These are phyloP conservation scores for Alternaria postmessia DNA, from an alignment of 2,329 filamentous ascomycete species.

Conservation along the genomic window DNA sequence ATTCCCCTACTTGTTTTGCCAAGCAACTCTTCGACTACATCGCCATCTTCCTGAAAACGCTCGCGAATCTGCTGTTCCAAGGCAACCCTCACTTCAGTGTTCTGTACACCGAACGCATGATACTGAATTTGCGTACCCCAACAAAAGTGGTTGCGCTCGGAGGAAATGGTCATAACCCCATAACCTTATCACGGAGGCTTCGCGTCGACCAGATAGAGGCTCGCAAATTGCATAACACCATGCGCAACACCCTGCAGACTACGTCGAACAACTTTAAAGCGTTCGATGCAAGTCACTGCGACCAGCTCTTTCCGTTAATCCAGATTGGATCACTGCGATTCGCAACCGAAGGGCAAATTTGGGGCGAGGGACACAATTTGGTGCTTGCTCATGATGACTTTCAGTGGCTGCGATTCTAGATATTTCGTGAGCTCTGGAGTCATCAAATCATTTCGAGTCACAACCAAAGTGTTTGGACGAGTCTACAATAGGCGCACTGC, in stretches of 20 bases:
- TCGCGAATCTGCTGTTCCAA: slow-evolving; percentile 34
- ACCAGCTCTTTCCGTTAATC: slow-evolving; percentile 36
- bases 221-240: slow-evolving; percentile 29
- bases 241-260: slow-evolving; percentile 38
- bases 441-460: not conserved
- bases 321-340: slow-evolving; percentile 40
- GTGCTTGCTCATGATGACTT: slow-evolving; percentile 42
- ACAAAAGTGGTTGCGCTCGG: slow-evolving; percentile 28
- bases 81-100: slow-evolving; percentile 32
- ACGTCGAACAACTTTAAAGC: slow-evolving; percentile 37
- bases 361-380: slow-evolving; percentile 42
- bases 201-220: slow-evolving; percentile 31
- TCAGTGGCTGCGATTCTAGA: slow-evolving; percentile 39
- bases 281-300: slow-evolving; percentile 35
- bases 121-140: slow-evolving; percentile 39
- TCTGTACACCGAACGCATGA: slow-evolving; percentile 38
- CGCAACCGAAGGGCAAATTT: slow-evolving; percentile 36
- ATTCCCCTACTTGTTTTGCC: slow-evolving; percentile 37
- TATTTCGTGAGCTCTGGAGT: not conserved
- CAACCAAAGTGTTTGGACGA: not conserved
- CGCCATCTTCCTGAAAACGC: slow-evolving; percentile 39
- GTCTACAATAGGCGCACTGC: not conserved
- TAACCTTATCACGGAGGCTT: slow-evolving; percentile 26
- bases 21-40: slow-evolving; percentile 44
- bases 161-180: slow-evolving; percentile 22